Evolutionary conservation across 805 yeast species (phyloP).

Genomic region (Teunomyces barrocoloradensis): DNA sequence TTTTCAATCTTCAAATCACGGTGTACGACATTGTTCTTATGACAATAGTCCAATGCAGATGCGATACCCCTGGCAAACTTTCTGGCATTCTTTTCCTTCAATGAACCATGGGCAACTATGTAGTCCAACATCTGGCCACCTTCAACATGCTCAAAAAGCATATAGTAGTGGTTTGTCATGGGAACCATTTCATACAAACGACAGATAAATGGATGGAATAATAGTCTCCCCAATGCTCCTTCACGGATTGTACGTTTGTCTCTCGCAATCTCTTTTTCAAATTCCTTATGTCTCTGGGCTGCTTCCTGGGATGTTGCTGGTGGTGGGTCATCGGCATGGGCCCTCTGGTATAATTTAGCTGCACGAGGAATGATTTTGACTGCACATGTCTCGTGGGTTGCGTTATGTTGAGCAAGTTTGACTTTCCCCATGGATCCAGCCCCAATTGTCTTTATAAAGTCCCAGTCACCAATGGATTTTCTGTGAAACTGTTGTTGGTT

Average conservation of each 20-base stretch:
- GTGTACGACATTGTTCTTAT: conserved; percentile 91
- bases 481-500: conserved; percentile 62
- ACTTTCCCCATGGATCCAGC: conserved; percentile 99
- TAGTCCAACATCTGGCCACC: conserved; percentile 98
- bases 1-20: conserved; percentile 96
- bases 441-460: conserved; percentile 89
- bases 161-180: conserved; percentile 95
- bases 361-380: conserved; percentile 93
- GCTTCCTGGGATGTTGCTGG: conserved; percentile 57
- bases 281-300: conserved; percentile 62
- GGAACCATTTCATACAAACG: conserved; percentile 90
- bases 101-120: conserved; percentile 91
- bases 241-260: conserved; percentile 93
- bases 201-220: conserved; percentile 91
- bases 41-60: conserved; percentile 90
- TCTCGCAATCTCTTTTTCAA: conserved; percentile 80
- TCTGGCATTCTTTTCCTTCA: conserved; percentile 91
- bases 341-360: conserved; percentile 68
- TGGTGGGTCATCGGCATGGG: conserved; percentile 67
- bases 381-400: conserved; percentile 81
- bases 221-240: conserved; percentile 86
- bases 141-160: conserved; percentile 93
- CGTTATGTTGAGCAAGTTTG: conserved; percentile 82
- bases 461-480: conserved; percentile 95
- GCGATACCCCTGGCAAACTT: conserved; percentile 94